A percentile compares a stretch with the other conserved stretches of the same genome.
phyloP scores from a whole-genome alignment of 164 flowering plant genomes.

The Magnolia sinica region DNA sequence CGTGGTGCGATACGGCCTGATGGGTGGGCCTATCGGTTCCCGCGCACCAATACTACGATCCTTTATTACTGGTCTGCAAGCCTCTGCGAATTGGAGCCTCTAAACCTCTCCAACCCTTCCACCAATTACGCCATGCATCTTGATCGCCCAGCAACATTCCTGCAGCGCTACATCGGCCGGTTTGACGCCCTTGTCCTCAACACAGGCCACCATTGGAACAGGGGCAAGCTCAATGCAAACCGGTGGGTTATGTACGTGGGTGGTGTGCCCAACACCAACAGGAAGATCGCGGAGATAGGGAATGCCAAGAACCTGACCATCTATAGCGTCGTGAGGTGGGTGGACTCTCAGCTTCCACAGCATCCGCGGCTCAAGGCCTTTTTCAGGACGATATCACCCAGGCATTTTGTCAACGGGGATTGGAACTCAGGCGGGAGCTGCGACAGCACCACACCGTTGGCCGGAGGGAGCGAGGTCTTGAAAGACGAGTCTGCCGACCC shows the following conservation, averaged over 20 bases:
- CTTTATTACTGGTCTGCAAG: slow-evolving; percentile 79
- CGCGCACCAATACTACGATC: slow-evolving; percentile 64
- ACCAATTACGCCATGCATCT: slow-evolving; percentile 69
- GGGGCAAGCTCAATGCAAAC: slow-evolving; percentile 60
- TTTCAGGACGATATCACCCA: slow-evolving; percentile 66
- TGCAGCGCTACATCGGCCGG: slow-evolving; percentile 40
- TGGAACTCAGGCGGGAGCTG: slow-evolving; percentile 86
- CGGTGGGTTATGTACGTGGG: slow-evolving; percentile 68
- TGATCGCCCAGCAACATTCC: slow-evolving; percentile 66
- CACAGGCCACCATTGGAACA: slow-evolving; percentile 87
- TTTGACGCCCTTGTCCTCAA: slow-evolving; percentile 66
- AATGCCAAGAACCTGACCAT: slow-evolving; percentile 60
- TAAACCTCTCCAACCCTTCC: slow-evolving; percentile 37
- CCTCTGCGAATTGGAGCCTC: slow-evolving; percentile 53
- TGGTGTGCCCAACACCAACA: slow-evolving; percentile 43
- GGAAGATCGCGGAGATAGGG: slow-evolving; percentile 30
- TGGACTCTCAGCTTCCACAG: slow-evolving; percentile 53
- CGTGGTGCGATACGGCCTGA: slow-evolving; percentile 61
- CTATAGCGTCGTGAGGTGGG: slow-evolving; percentile 55
- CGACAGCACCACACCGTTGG: slow-evolving; percentile 50
- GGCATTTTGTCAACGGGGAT: slow-evolving; percentile 74
- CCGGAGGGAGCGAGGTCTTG: slow-evolving; percentile 45
- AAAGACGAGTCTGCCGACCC: slow-evolving; percentile 58
- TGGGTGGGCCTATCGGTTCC: slow-evolving; percentile 75
- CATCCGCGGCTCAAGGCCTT: slow-evolving; percentile 57